Conservation (phyloP, 2,329 filamentous ascomycete genomes). For the Botrytis pseudocinerea region DNA sequence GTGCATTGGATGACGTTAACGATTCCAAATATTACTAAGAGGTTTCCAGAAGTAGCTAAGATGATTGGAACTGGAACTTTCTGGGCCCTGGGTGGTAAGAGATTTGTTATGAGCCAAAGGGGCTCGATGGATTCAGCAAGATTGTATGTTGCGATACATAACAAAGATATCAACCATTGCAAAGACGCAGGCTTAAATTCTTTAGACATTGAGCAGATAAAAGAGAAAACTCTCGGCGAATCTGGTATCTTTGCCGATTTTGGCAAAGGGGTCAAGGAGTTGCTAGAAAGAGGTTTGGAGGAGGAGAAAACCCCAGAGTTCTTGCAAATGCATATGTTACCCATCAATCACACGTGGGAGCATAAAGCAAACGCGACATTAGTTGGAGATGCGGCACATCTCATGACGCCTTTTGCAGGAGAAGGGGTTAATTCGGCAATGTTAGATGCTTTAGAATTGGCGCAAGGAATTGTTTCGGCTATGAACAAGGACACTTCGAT, state of each 20-base stretch:
- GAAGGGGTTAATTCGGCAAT: conserved; percentile 46
- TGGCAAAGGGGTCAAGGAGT: conserved; percentile 12
- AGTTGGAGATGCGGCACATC: conserved; percentile 52
- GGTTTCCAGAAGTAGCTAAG: conserved; percentile 22
- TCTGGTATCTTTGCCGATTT: conserved; percentile 12
- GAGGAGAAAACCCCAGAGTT: conserved; percentile 13
- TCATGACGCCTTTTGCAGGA: conserved; percentile 50
- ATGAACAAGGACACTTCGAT: conserved; percentile 24
- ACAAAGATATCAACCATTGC: conserved; percentile 14
- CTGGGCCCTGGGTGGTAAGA: conserved; percentile 18
- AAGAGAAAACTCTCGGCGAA: conserved; percentile 20
- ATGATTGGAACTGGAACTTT: conserved; percentile 28
- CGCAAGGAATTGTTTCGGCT: not conserved
- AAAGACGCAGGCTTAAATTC: conserved; percentile 5
- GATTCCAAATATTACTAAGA: conserved; percentile 23
- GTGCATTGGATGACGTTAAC: conserved; percentile 29
- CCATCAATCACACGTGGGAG: conserved; percentile 27
- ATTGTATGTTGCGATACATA: conserved; percentile 28
- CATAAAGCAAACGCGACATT: conserved; percentile 45
- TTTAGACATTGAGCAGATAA: conserved; percentile 4
- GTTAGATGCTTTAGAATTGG: conserved; percentile 45
- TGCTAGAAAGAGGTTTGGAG: conserved; percentile 19
- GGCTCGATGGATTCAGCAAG: conserved; percentile 24
- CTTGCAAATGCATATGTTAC: conserved; percentile 25
- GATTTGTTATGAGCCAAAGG: conserved; percentile 27